A percentile compares a stretch with the other conserved stretches of the same genome.
Conservation (phyloP, 2,329 filamentous ascomycete species). For the Peltaster fructicola region DNA sequence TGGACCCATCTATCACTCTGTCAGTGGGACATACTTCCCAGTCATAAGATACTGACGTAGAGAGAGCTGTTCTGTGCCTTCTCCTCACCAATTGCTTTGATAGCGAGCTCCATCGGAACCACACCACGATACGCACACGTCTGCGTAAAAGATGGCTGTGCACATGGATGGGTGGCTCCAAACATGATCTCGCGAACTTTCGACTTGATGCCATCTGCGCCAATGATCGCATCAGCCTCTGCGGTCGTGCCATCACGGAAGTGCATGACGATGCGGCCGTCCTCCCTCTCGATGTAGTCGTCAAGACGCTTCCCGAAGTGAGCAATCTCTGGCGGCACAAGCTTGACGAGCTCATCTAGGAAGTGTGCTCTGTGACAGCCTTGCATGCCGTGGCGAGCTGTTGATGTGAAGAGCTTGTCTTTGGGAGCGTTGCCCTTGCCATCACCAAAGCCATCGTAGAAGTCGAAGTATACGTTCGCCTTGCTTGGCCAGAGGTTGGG, state of each 20-base stretch:
- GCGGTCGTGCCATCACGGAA: slow-evolving; percentile 29
- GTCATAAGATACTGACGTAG: too few relatives aligned
- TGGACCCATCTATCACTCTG: slow-evolving; percentile 10
- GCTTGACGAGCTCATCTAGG: slow-evolving; percentile 23
- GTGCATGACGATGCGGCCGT: slow-evolving; percentile 15
- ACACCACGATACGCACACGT: slow-evolving; percentile 47
- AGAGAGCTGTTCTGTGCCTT: slow-evolving; percentile 34
- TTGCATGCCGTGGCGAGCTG: slow-evolving; percentile 10
- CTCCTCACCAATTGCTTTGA: slow-evolving; percentile 30
- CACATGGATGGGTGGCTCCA: slow-evolving; percentile 27
- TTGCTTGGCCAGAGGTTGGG: slow-evolving; percentile 22
- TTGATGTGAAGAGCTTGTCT: slow-evolving; percentile 11
- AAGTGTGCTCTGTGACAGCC: slow-evolving; percentile 24
- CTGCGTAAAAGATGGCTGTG: slow-evolving; percentile 33
- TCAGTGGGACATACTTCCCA: too few relatives aligned
- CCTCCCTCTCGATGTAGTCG: slow-evolving; percentile 10
- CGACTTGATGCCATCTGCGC: slow-evolving; percentile 47
- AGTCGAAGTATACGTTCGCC: slow-evolving; percentile 25
- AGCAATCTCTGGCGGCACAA: slow-evolving; percentile 21
- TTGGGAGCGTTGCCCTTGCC: slow-evolving; percentile 7
- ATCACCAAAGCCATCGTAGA: slow-evolving; percentile 18
- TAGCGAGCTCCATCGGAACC: slow-evolving; percentile 39
- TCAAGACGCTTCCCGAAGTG: slow-evolving; percentile 14
- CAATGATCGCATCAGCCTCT: slow-evolving; percentile 33
- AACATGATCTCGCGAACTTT: slow-evolving; percentile 35